Evolutionary conservation across 2,329 filamentous ascomycete genomes (phyloP), one percentile per base, ranked within the genome.

Genomic region (Parafenestella ontariensis): DNA sequence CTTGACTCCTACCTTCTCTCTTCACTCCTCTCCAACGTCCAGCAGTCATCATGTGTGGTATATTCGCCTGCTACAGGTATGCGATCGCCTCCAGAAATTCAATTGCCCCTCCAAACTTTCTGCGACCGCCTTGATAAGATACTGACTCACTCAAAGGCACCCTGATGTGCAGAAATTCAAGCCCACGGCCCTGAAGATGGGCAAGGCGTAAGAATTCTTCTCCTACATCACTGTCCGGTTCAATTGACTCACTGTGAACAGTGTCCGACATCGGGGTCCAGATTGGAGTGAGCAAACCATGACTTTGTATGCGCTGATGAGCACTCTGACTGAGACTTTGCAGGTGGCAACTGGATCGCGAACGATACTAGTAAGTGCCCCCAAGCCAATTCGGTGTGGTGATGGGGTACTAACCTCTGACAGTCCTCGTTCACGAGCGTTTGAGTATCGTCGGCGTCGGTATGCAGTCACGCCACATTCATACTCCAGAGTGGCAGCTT

Each of bases 111-210:
- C 63, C 63, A 61, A 56, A 58, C 64, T 50, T 57, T 58, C 59
- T 34, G 57, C 54, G 21, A 48, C 47, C 20, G 23, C 47, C 20
- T 50, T 49, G 62, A 67, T 61, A 61, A 51, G 62, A 69, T 53
- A 64, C 74, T 72, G 56, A 76, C 58, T 52, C 49, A 37, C 43
- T 55, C 20, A 65, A 62, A 87, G 85, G 72, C 93, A 98, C 76
- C 93, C 94, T 62, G 91, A 97, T 86, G 92, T 97, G 72, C 88
- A 91, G 75, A 93, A 92, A 75, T 98, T 98, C 85, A 97, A 97
- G 87, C 90, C 94, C 46, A 94, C 90, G 60, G 94, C 94, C 73
- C 84, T 98, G 79, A 89, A 89, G 81, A 90, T 98, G 82, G 88
- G 92, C 66, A 97, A 97, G 85, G 89, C 91, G 92, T 96, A 86